Conservation (phyloP, 2,329 filamentous ascomycete genomes). For the Alternaria panax region DNA sequence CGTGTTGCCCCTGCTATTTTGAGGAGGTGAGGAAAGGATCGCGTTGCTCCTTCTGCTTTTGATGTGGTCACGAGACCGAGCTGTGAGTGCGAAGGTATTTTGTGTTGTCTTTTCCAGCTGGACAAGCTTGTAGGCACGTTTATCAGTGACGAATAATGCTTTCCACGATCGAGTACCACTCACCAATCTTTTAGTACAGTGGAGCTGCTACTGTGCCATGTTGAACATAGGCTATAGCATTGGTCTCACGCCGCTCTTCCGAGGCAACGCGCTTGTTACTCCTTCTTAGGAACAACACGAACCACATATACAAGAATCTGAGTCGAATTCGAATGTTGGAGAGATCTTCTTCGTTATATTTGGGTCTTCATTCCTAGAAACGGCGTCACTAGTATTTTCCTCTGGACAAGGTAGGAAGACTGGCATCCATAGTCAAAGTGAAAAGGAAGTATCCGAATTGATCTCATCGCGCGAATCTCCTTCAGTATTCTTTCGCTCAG, state of each 20-base stretch:
- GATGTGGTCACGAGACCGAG: background rate
- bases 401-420: too few relatives aligned
- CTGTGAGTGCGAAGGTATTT: background rate
- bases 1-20: conserved; percentile 16
- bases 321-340: background rate
- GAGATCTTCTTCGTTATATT: too few relatives aligned
- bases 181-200: conserved; percentile 6
- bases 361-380: too few relatives aligned
- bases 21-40: background rate
- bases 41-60: background rate
- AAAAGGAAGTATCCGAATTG: too few relatives aligned
- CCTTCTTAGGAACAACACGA: background rate
- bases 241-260: conserved; percentile 7
- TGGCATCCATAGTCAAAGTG: too few relatives aligned
- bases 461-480: too few relatives aligned
- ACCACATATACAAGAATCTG: background rate
- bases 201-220: conserved; percentile 22
- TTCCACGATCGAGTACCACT: background rate
- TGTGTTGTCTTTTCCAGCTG: background rate
- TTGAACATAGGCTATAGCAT: conserved; percentile 22
- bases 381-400: too few relatives aligned
- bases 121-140: background rate
- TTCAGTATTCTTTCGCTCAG: too few relatives aligned
- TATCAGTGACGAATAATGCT: background rate
- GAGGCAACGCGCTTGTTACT: background rate